Evolutionary conservation across 768 basidiomycete genomes (phyloP).

Genomic region (Pleurotus cornucopiae): DNA sequence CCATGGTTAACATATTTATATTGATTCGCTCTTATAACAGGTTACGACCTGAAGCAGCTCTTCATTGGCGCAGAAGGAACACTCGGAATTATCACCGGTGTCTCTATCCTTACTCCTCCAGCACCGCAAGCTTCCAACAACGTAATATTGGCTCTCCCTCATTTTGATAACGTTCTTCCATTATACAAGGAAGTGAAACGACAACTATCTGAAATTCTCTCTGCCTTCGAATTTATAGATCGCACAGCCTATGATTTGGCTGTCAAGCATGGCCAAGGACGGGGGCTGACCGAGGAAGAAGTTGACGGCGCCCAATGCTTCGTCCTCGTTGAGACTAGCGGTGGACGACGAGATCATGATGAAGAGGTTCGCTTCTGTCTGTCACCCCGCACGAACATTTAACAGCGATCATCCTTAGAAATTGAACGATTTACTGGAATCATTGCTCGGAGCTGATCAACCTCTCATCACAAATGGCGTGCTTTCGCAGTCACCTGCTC

Average conservation of each 20-base stretch:
- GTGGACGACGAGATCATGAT: constrained; percentile 89
- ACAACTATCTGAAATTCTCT: constrained; percentile 90
- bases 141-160: constrained; percentile 84
- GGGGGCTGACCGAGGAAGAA: constrained; percentile 70
- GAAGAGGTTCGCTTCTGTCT: constrained; percentile 60
- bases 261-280: constrained; percentile 78
- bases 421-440: constrained; percentile 73
- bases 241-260: constrained; percentile 79
- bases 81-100: constrained; percentile 90
- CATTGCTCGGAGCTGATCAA: constrained; percentile 66
- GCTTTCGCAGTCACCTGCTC: constrained; percentile 84
- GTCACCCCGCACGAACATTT: constrained; percentile 3
- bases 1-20: not conserved
- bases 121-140: constrained; percentile 84
- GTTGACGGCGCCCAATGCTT: constrained; percentile 81
- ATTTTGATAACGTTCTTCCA: constrained; percentile 82
- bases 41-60: constrained; percentile 96
- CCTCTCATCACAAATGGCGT: constrained; percentile 87
- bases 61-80: constrained; percentile 99
- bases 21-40: constrained; percentile 32
- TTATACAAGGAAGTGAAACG: constrained; percentile 79
- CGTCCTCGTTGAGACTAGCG: constrained; percentile 92
- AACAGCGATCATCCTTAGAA: constrained; percentile 49
- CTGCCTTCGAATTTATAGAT: constrained; percentile 97
- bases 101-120: constrained; percentile 89